A percentile compares a stretch with the other conserved stretches of the same genome.
Conservation (phyloP, 1,284 basidiomycete species). For the Fomitiporia mediterranea region DNA sequence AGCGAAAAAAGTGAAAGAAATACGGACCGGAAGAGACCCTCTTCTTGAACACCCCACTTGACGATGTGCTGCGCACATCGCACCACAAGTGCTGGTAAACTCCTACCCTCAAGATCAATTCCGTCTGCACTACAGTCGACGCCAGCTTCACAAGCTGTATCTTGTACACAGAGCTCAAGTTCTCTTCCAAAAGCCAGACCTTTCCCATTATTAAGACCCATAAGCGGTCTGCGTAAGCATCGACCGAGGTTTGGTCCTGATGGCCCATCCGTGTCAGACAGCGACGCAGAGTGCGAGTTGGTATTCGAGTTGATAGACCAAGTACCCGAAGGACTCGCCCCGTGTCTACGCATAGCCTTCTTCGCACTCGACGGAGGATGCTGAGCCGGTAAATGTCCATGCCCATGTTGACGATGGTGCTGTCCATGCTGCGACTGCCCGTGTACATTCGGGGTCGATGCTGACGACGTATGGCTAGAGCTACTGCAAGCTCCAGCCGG, state of each 20-base stretch:
- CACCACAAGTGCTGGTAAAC: constrained; percentile 68
- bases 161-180: constrained; percentile 51
- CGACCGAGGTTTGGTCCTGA: constrained; percentile 51
- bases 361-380: constrained; percentile 8
- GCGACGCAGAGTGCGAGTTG: constrained; percentile 40
- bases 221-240: constrained; percentile 48
- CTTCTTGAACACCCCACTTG: constrained; percentile 77
- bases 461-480: constrained; percentile 18
- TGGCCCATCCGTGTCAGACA: constrained; percentile 48
- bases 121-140: constrained; percentile 21
- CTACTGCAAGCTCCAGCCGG: constrained; percentile 37
- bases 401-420: background rate
- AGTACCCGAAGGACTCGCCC: constrained; percentile 48
- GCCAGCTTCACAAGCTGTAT: constrained; percentile 45
- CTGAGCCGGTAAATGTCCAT: background rate
- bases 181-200: constrained; percentile 64
- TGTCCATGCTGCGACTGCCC: constrained; percentile 6
- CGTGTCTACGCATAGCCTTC: constrained; percentile 23
- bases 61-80: constrained; percentile 78
- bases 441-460: constrained; percentile 7
- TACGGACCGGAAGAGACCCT: constrained; percentile 74
- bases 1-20: background rate
- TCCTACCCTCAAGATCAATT: constrained; percentile 45
- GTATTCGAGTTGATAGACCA: constrained; percentile 49
- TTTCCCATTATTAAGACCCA: constrained; percentile 23